These are phyloP conservation scores for Cicer pinnatifidum DNA, from an alignment of 306 rosid genomes.

Conservation along the genomic window DNA sequence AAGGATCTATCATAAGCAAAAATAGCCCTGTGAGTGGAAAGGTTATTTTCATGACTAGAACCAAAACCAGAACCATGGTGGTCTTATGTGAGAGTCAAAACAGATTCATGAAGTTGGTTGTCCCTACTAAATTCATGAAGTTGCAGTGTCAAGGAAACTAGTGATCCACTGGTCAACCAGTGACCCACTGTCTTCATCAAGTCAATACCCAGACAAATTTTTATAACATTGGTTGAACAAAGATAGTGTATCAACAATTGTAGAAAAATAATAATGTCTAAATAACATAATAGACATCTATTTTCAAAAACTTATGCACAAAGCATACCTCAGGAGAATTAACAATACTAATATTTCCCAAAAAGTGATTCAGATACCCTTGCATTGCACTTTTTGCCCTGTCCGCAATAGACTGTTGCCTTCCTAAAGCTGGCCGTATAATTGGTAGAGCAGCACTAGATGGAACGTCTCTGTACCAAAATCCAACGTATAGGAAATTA, in stretches of 20 bases:
- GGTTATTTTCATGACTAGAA: conserved; percentile 31
- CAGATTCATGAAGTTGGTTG: conserved; percentile 23
- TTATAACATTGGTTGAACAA: not conserved
- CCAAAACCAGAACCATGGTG: conserved; percentile 23
- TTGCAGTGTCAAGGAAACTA: conserved; percentile 5
- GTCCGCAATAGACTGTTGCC: conserved; percentile 89
- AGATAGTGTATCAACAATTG: conserved; percentile 13
- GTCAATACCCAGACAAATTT: not conserved
- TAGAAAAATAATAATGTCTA: conserved; percentile 14
- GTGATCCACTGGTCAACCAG: not conserved
- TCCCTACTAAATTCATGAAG: conserved; percentile 26
- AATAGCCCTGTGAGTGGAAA: conserved; percentile 26
- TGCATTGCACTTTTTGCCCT: conserved; percentile 96
- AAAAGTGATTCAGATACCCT: conserved; percentile 95
- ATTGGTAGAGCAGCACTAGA: conserved; percentile 96
- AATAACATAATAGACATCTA: conserved; percentile 22
- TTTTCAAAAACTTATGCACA: conserved; percentile 39
- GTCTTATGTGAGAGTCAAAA: conserved; percentile 18
- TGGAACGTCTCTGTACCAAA: conserved; percentile 91
- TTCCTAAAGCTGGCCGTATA: conserved; percentile 90
- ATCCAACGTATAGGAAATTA: conserved; percentile 45
- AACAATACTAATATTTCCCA: conserved; percentile 89
- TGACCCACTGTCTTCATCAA: not conserved
- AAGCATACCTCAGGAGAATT: conserved; percentile 91
- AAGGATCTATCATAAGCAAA: conserved; percentile 4